These are phyloP conservation scores for Conticribra guillardii DNA, from an alignment of 108 stramenopile genomes.

Conservation along the genomic window DNA sequence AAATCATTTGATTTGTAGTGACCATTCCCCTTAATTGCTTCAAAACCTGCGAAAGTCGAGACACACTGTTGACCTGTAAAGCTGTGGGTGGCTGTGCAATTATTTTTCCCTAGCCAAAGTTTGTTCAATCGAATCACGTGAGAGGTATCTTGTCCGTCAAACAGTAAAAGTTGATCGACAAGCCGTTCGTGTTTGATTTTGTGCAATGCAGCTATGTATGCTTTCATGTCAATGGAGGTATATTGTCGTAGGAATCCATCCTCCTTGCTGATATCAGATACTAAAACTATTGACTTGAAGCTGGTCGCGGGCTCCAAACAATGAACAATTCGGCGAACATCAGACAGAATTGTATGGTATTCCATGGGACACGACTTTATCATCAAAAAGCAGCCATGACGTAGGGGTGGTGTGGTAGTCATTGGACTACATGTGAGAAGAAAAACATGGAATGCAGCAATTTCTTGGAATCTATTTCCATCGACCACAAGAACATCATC, in stretches of 20 bases:
- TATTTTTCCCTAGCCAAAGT: constrained; percentile 6
- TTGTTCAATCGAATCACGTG: constrained; percentile 9
- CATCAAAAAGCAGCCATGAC: constrained; percentile 9
- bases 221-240: background rate
- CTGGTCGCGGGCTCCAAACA: constrained; percentile 1
- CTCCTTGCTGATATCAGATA: constrained; percentile 1
- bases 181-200: constrained; percentile 9
- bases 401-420: too few relatives aligned
- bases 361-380: constrained; percentile 20
- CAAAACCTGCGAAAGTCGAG: constrained; percentile 11
- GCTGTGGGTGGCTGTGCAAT: constrained; percentile 16
- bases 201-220: constrained; percentile 1
- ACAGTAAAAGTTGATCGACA: constrained; percentile 1
- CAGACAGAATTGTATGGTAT: constrained; percentile 5
- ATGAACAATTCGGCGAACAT: constrained; percentile 10
- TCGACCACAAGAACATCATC: background rate
- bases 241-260: constrained; percentile 16
- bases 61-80: constrained; percentile 14
- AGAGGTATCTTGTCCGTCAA: constrained; percentile 18
- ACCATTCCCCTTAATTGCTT: background rate
- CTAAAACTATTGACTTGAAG: constrained; percentile 6
- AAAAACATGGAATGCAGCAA: constrained; percentile 3
- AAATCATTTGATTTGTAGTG: constrained; percentile 4
- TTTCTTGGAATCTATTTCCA: background rate
- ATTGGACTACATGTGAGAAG: too few relatives aligned